A percentile compares a stretch with the other conserved stretches of the same genome.
phyloP scores from a whole-genome alignment of 208 protist genomes.

The Leptomonas seymouri region DNA sequence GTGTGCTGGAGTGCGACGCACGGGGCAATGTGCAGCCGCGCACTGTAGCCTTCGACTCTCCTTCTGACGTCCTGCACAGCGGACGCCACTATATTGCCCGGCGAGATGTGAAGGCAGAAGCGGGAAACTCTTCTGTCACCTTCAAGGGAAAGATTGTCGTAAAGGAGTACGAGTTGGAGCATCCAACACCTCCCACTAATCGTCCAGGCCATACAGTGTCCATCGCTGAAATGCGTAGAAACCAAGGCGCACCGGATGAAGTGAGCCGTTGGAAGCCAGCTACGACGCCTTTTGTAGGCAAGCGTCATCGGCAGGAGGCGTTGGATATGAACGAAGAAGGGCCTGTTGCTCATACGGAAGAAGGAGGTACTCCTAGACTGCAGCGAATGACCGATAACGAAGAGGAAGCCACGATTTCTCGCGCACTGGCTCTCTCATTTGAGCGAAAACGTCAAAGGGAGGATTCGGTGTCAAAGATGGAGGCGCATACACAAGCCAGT shows the following conservation, averaged over 20 bases:
- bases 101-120: conserved; percentile 52
- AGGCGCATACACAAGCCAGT: neutral
- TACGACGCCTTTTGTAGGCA: conserved; percentile 20
- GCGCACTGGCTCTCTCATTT: conserved; percentile 23
- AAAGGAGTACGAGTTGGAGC: conserved; percentile 79
- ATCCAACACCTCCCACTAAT: conserved; percentile 31
- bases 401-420: conserved; percentile 18
- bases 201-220: neutral
- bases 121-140: conserved; percentile 55
- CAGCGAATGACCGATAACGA: neutral
- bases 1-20: conserved; percentile 82
- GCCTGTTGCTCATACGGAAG: conserved; percentile 1
- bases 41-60: conserved; percentile 82
- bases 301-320: neutral
- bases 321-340: conserved; percentile 7
- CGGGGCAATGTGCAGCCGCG: conserved; percentile 63
- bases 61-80: conserved; percentile 75
- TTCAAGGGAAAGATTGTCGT: conserved; percentile 83
- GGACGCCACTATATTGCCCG: conserved; percentile 82
- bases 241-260: neutral
- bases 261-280: neutral
- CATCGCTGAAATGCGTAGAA: neutral
- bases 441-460: conserved; percentile 33
- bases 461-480: conserved; percentile 2
- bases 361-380: neutral